Base-by-base conservation (phyloP, 805 yeast species). In the baker's yeast (Saccharomyces cerevisiae) region DNA sequence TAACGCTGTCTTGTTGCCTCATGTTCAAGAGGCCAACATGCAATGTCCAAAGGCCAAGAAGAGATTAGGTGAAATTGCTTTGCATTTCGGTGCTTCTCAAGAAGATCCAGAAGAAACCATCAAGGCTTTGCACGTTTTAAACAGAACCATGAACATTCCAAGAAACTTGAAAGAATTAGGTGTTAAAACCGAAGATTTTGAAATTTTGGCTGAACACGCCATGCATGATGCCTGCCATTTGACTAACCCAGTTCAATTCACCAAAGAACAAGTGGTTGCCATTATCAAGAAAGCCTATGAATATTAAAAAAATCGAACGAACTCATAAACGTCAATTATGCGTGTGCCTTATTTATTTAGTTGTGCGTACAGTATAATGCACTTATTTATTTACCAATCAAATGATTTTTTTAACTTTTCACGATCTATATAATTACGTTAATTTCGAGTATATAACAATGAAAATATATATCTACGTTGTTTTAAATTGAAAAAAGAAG, bases 1-100 rank as follows among this genome's bases (percentile, higher is more conserved):
- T 47, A 77, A 75, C 21, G 78, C 78, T 14, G 75, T 75, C 8
- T 69, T 77, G 8, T 68, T 77, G n/a, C 78, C 78, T 4, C 71
- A 75, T 30, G 78, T 75, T 17, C 65, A 61, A 50, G 49, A 47
- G 22, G 56, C 55, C 55, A 61, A 61, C 57, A 55, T 51, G 52
- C 47, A 49, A 30, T 29, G 50, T 26, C 46, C 50, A 41, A 47
- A 27, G 21, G 55, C 61, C 47, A 52, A 49, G 36, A 48, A 54
- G 52, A 60, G 65, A 52, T 52, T 61, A 22, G 58, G 56, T 22
- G 61, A 59, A n/a, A 51, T 59, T 54, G 63, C 65, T 13, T 46
- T 47, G 29, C 65, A 60, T 51, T 29, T 61, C n/a, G 59, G 59
- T 27, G 57, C 59, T 22, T 24, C 52, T n/a, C 51, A 53, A 9